phyloP scores from a whole-genome alignment of 2,329 filamentous ascomycete species.

The Verticillium zaregamsianum region DNA sequence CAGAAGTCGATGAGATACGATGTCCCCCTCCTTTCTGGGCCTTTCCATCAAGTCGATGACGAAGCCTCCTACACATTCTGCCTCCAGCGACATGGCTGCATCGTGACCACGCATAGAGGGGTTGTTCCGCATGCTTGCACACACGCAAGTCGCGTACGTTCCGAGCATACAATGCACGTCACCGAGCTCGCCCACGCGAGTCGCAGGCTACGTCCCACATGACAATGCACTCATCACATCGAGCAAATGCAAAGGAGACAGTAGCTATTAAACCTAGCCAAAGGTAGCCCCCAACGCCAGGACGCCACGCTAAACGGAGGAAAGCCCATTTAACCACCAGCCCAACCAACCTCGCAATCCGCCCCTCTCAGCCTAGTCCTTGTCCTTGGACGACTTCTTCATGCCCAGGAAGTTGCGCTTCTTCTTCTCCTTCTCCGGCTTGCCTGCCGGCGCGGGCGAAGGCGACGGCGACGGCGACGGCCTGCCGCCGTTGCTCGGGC shows the following conservation, averaged over 20 bases:
- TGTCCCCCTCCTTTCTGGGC: background rate
- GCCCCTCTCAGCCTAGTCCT: background rate
- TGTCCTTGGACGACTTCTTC: slow-evolving; percentile 43
- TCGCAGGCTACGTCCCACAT: no score
- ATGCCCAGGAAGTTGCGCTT: slow-evolving; percentile 53
- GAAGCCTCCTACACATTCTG: no score
- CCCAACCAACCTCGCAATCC: background rate
- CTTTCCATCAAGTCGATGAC: no score
- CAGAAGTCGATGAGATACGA: background rate
- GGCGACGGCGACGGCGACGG: slow-evolving; percentile 16
- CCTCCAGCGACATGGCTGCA: no score
- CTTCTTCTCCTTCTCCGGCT: slow-evolving; percentile 61
- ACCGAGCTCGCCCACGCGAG: no score
- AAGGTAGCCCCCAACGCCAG: background rate
- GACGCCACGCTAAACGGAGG: slow-evolving; percentile 1
- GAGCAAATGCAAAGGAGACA: no score
- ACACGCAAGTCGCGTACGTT: no score
- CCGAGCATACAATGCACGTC: no score
- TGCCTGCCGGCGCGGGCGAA: slow-evolving; percentile 31
- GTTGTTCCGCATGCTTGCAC: no score
- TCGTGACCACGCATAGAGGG: no score
- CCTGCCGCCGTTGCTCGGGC: slow-evolving; percentile 3
- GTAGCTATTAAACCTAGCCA: background rate
- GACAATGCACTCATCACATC: no score
- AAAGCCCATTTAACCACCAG: background rate